Base-by-base conservation (phyloP, 805 yeast species). In the Ogataea neopini region DNA sequence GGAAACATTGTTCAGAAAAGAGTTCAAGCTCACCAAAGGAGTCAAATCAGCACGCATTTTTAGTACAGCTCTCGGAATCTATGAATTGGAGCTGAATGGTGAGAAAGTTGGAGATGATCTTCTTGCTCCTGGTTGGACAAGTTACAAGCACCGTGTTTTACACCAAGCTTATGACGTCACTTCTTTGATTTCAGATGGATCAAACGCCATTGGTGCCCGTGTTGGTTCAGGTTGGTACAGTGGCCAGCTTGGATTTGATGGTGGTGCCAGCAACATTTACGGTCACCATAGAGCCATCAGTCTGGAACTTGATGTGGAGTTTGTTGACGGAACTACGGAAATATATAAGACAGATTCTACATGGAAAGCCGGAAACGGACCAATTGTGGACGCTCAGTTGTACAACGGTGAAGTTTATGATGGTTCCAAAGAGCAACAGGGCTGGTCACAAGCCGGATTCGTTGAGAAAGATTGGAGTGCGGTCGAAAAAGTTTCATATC, bases 111-210 rank as follows among this genome's bases (percentile, higher is more conserved):
- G 60, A 8, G 44, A 43, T 15, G 61, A 54, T 18, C 43, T 44
- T 34, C 49, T 60, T 11, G 55, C 56, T 11, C 64, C 64, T 6
- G 64, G 64, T 6, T 60, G 63, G 63, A 60, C 62, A 4, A 53
- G 58, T 26, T 60, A 60, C 43, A 43, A 53, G 10, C 51, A 57
- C 42, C 41, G 64, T 6, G 15, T 60, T 13, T 48, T 50, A 23
- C 58, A 60, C 29, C 60, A 53, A 26, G 53, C 52, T 7, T 56
- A 55, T 42, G 62, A 59, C 46, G 57, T 61, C 19, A 40, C 53
- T 13, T 34, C 41, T 4, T 43, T 47, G 13, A 35, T 58, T 11
- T 30, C 28, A 13, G 14, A 13, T n/a, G 49, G 45, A 8, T 40
- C 17, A 11, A 56, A 57, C 45, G 59, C 52, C 14, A 47, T 58